phyloP scores from a whole-genome alignment of 306 rosid genomes.

The Begonia peltatifolia region DNA sequence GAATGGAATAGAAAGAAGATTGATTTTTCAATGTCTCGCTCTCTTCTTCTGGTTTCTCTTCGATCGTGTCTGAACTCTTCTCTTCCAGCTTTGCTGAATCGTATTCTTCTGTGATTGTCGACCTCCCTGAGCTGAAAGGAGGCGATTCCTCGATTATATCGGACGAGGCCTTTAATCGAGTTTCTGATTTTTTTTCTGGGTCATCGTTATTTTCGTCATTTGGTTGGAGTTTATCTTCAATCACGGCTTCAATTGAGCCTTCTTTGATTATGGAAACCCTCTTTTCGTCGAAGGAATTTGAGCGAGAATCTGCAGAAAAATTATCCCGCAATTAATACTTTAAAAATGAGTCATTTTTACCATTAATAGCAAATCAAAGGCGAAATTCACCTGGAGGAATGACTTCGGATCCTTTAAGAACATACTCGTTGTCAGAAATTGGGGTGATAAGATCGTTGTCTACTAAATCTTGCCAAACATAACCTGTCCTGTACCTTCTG shows the following conservation, averaged over 20 bases:
- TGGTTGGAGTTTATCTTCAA: not conserved
- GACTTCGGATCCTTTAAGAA: constrained; percentile 77
- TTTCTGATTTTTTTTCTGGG: constrained; percentile 10
- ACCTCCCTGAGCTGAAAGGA: constrained; percentile 31
- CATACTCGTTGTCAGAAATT: constrained; percentile 75
- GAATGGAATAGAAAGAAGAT: constrained; percentile 26
- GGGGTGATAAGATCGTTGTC: constrained; percentile 86
- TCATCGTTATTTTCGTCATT: constrained; percentile 5
- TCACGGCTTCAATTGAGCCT: constrained; percentile 12
- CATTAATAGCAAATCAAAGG: constrained; percentile 19
- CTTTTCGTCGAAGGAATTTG: constrained; percentile 15
- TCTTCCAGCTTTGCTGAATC: constrained; percentile 36
- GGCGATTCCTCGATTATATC: constrained; percentile 44
- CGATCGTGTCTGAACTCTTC: not conserved
- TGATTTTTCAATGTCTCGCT: constrained; percentile 3
- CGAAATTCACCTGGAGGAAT: constrained; percentile 9
- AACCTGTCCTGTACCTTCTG: constrained; percentile 85
- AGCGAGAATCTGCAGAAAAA: constrained; percentile 11
- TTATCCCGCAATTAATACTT: too few species aligned
- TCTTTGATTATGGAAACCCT: constrained; percentile 10
- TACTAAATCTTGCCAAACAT: constrained; percentile 82
- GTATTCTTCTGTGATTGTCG: constrained; percentile 32
- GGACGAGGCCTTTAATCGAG: constrained; percentile 19
- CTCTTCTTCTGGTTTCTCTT: constrained; percentile 10
- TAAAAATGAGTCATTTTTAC: not conserved